A percentile compares a stretch with the other conserved stretches of the same genome.
Evolutionary conservation across 1,284 basidiomycete species (phyloP).

Genomic region (Ceratobasidium papillatum): DNA sequence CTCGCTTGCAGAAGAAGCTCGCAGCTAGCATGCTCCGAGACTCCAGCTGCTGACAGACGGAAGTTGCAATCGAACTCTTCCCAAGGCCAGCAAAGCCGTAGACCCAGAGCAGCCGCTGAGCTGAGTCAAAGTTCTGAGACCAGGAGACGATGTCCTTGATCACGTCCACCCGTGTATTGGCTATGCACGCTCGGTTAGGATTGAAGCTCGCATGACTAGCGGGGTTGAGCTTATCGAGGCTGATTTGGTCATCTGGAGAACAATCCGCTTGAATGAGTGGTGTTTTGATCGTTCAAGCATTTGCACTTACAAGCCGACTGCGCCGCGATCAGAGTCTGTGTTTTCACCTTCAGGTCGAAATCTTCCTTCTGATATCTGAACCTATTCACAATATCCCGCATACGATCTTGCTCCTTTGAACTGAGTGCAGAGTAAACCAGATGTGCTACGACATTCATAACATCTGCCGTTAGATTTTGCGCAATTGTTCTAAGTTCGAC

Average conservation of each 20-base stretch:
- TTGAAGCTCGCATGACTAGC: background rate
- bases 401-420: background rate
- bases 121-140: background rate
- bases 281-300: background rate
- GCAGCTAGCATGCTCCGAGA: background rate
- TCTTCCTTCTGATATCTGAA: background rate
- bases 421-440: background rate
- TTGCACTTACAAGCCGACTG: background rate
- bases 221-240: background rate
- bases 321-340: background rate
- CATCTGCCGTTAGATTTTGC: background rate
- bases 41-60: background rate
- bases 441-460: background rate
- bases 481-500: too few relatives aligned
- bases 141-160: background rate
- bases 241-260: background rate
- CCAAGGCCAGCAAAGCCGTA: slow-evolving; percentile 12
- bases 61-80: slow-evolving; percentile 1
- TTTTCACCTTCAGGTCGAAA: background rate
- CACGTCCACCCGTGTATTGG: background rate
- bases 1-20: slow-evolving; percentile 26
- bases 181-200: background rate
- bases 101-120: background rate
- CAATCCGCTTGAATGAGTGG: background rate
- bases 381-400: background rate